Conservation (phyloP, 1,139 yeast species). For the Debaryomyces udenii region DNA sequence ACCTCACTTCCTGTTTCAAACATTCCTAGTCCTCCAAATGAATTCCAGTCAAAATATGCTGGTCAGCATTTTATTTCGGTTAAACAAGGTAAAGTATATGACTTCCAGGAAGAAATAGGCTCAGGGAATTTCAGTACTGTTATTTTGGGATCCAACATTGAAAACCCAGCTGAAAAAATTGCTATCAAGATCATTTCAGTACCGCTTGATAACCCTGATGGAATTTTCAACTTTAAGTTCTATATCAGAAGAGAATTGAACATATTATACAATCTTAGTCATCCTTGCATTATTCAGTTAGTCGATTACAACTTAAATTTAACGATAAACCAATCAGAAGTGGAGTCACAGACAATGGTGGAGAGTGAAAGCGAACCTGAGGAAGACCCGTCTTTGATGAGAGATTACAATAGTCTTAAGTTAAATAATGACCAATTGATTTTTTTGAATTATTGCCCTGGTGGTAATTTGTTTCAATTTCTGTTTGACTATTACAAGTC, state of each 20-base stretch:
- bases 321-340: conserved; percentile 25
- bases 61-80: conserved; percentile 13
- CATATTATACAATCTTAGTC: conserved; percentile 53
- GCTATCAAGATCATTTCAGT: conserved; percentile 48
- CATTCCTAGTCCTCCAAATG: conserved; percentile 17
- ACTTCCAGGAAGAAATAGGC: conserved; percentile 45
- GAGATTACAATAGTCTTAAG: conserved; percentile 28
- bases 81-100: conserved; percentile 18
- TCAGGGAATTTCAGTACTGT: conserved; percentile 65
- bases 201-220: conserved; percentile 32
- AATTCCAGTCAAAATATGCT: conserved; percentile 5
- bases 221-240: conserved; percentile 54
- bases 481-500: conserved; percentile 40
- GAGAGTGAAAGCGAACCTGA: conserved; percentile 24
- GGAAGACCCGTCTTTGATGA: conserved; percentile 7
- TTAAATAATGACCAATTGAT: conserved; percentile 47
- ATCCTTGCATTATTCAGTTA: conserved; percentile 42
- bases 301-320: conserved; percentile 37
- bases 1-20: conserved; percentile 11
- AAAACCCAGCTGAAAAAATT: conserved; percentile 22
- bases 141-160: conserved; percentile 40
- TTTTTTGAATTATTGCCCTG: conserved; percentile 74
- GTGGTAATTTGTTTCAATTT: conserved; percentile 81
- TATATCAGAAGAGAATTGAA: conserved; percentile 77
- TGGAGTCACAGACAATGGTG: conserved; percentile 17